A percentile compares a stretch with the other conserved stretches of the same genome.
Conservation (phyloP, 192 early-diverging fungal genomes). For the Ambispora gerdemannii region DNA sequence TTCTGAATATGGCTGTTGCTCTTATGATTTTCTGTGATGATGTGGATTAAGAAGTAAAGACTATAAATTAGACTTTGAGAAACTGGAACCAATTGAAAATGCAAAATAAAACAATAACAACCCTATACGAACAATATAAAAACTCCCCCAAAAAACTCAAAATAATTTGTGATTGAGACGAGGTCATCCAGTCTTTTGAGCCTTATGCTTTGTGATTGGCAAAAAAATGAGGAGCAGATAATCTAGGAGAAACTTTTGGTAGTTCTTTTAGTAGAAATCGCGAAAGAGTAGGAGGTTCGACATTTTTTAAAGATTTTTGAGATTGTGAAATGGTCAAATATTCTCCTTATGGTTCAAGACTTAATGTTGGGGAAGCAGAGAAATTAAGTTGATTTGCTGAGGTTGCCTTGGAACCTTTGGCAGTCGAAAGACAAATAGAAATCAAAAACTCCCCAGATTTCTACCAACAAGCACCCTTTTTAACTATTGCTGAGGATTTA, state of each 20-base stretch:
- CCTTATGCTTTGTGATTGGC: slow-evolving; percentile 6
- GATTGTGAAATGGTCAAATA: too few species aligned
- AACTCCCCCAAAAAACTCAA: slow-evolving; percentile 5
- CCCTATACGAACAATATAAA: slow-evolving; percentile 17
- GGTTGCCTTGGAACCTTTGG: not conserved
- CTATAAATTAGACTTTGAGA: not conserved
- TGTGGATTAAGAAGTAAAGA: not conserved
- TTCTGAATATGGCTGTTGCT: too few species aligned
- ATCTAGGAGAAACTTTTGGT: too few species aligned
- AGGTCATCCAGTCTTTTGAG: slow-evolving; percentile 10
- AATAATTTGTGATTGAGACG: slow-evolving; percentile 23
- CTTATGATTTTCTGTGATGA: too few species aligned
- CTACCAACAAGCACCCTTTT: slow-evolving; percentile 19
- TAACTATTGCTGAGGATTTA: slow-evolving; percentile 24
- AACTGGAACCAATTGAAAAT: not conserved
- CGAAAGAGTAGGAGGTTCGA: too few species aligned
- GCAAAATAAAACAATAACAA: slow-evolving; percentile 12
- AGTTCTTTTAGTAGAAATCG: too few species aligned
- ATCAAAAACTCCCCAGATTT: slow-evolving; percentile 18
- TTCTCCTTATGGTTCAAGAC: slow-evolving; percentile 17
- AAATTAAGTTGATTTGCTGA: too few species aligned
- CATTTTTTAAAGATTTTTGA: too few species aligned
- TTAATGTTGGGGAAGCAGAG: not conserved
- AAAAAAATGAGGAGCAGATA: not conserved
- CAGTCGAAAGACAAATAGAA: not conserved